Evolutionary conservation across 495 filamentous ascomycete species (phyloP).

Genomic region (Articulospora tetracladia): DNA sequence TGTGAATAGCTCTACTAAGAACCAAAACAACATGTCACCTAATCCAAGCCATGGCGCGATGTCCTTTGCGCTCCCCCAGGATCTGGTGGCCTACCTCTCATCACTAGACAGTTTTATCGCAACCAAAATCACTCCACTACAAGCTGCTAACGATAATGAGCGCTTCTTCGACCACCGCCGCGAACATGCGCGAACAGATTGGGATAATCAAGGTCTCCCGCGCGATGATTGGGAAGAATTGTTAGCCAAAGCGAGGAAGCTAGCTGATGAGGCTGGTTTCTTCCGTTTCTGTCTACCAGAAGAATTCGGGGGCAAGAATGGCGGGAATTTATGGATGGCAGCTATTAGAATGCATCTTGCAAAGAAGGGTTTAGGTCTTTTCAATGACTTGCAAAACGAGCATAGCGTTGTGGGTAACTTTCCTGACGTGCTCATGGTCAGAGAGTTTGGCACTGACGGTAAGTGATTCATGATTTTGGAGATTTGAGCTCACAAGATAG

Average conservation of each 20-base stretch:
- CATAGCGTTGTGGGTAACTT: slow-evolving; percentile 57
- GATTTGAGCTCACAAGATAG: not conserved
- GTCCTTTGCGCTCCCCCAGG: slow-evolving; percentile 51
- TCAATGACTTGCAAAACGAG: slow-evolving; percentile 61
- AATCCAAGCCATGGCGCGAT: slow-evolving; percentile 29
- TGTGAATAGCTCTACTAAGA: too few species aligned
- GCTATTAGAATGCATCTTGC: slow-evolving; percentile 55
- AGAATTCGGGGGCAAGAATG: slow-evolving; percentile 50
- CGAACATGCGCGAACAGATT: slow-evolving; percentile 47
- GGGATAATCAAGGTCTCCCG: slow-evolving; percentile 43
- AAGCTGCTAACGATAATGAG: slow-evolving; percentile 47
- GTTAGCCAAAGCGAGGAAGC: slow-evolving; percentile 35
- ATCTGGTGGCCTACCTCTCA: slow-evolving; percentile 40
- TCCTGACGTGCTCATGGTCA: slow-evolving; percentile 53
- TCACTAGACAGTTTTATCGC: slow-evolving; percentile 51
- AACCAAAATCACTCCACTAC: slow-evolving; percentile 46
- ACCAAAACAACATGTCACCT: slow-evolving; percentile 6
- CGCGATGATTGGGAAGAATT: slow-evolving; percentile 52
- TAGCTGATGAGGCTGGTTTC: slow-evolving; percentile 52
- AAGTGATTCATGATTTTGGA: not conserved
- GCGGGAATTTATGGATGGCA: slow-evolving; percentile 55
- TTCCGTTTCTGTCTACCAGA: slow-evolving; percentile 51
- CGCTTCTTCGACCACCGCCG: slow-evolving; percentile 60
- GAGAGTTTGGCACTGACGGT: slow-evolving; percentile 44
- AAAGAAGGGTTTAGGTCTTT: slow-evolving; percentile 50